These are phyloP conservation scores for Filosporella fistucella DNA, from an alignment of 495 filamentous ascomycete genomes.

Conservation along the genomic window DNA sequence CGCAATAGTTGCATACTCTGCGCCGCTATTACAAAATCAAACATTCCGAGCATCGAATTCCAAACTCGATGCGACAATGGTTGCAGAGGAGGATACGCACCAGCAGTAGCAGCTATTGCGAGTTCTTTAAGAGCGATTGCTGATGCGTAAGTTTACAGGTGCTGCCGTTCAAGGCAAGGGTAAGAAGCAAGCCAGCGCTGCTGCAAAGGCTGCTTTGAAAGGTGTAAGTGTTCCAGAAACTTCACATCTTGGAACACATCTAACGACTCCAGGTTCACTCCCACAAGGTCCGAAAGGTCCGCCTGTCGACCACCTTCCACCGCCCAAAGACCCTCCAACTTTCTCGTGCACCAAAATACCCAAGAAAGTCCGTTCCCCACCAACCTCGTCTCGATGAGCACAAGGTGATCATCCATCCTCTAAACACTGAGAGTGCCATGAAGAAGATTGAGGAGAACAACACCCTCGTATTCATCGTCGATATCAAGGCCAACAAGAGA, in stretches of 20 bases:
- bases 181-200: constrained; percentile 75
- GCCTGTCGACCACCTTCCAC: constrained; percentile 93
- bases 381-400: constrained; percentile 86
- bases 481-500: constrained; percentile 98
- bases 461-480: constrained; percentile 97
- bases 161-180: constrained; percentile 63
- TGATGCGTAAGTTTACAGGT: constrained; percentile 49
- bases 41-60: constrained; percentile 12
- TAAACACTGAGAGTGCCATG: constrained; percentile 99
- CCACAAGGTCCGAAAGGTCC: constrained; percentile 89
- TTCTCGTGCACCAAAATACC: constrained; percentile 91
- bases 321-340: constrained; percentile 91
- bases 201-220: constrained; percentile 83
- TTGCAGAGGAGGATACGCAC: constrained; percentile 20
- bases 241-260: constrained; percentile 6
- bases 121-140: constrained; percentile 50
- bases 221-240: constrained; percentile 22
- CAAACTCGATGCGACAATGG: constrained; percentile 6
- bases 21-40: constrained; percentile 21
- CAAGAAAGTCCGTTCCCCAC: constrained; percentile 88
- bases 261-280: constrained; percentile 54
- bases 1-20: constrained; percentile 5
- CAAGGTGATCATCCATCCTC: constrained; percentile 80
- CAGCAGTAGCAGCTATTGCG: constrained; percentile 59
- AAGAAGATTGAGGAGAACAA: constrained; percentile 99